Conservation (phyloP, 164 flowering plant genomes). For the Aristolochia fimbriata region DNA sequence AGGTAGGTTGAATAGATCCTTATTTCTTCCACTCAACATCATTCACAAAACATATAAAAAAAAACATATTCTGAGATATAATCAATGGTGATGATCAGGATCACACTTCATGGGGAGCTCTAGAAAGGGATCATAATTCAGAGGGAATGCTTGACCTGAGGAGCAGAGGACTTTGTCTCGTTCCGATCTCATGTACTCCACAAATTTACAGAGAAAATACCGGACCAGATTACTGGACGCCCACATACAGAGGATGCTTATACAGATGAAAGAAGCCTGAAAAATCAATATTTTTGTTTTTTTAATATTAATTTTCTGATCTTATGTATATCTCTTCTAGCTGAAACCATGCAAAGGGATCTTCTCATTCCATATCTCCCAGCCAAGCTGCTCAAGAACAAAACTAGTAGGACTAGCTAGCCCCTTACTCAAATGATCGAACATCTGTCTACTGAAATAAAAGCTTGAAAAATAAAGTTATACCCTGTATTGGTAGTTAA, state of each 20-base stretch:
- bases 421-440: too few species aligned
- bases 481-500: too few species aligned
- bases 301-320: constrained; percentile 1
- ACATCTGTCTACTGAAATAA: too few species aligned
- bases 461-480: too few species aligned
- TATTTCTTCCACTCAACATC: neutral
- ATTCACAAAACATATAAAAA: neutral
- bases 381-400: too few species aligned
- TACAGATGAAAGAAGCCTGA: constrained; percentile 29
- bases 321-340: neutral
- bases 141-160: constrained; percentile 34
- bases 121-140: constrained; percentile 36
- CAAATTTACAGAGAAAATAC: constrained; percentile 43
- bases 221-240: constrained; percentile 66
- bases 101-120: constrained; percentile 35
- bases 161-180: constrained; percentile 59
- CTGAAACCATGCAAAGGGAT: constrained; percentile 1
- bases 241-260: constrained; percentile 53
- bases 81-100: constrained; percentile 25
- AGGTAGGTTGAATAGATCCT: constrained; percentile 18
- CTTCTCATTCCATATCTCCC: neutral
- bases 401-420: too few species aligned
- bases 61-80: neutral
- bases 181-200: constrained; percentile 55
- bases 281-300: neutral